Conservation (phyloP, 2,329 filamentous ascomycete species). For the Aspergillus pseudonomiae region DNA sequence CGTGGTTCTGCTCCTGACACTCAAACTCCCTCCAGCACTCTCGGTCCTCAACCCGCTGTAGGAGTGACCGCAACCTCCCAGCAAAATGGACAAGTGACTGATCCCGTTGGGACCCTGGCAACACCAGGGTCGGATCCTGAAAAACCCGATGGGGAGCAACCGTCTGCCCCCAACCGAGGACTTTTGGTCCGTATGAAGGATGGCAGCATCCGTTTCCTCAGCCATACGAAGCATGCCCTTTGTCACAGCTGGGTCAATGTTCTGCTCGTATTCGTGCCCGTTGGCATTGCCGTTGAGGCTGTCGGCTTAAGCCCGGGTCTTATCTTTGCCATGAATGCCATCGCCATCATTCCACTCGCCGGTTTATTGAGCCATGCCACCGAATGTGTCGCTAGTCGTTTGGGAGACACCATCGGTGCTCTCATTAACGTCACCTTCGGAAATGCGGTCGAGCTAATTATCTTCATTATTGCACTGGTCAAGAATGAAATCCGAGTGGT, state of each 20-base stretch:
- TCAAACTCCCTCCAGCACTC: background rate
- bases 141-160: constrained; percentile 22
- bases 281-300: constrained; percentile 44
- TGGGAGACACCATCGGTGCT: constrained; percentile 74
- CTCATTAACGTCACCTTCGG: constrained; percentile 78
- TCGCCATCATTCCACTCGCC: constrained; percentile 75
- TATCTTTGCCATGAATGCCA: constrained; percentile 73
- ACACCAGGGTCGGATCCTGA: constrained; percentile 20
- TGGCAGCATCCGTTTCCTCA: constrained; percentile 34
- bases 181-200: constrained; percentile 33
- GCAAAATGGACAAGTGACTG: constrained; percentile 36
- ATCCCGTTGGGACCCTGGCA: constrained; percentile 18
- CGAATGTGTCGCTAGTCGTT: constrained; percentile 71
- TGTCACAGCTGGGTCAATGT: constrained; percentile 49
- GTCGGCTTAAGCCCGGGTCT: constrained; percentile 58
- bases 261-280: constrained; percentile 46
- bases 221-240: constrained; percentile 38
- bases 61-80: background rate
- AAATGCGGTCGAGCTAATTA: constrained; percentile 78
- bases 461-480: constrained; percentile 77
- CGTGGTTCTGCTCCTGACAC: constrained; percentile 14
- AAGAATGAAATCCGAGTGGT: constrained; percentile 89
- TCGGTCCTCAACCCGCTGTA: constrained; percentile 5
- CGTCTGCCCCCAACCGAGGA: constrained; percentile 24
- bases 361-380: constrained; percentile 73